Evolutionary conservation across 495 filamentous ascomycete species (phyloP).

Genomic region (Chaetomium cochliodes): DNA sequence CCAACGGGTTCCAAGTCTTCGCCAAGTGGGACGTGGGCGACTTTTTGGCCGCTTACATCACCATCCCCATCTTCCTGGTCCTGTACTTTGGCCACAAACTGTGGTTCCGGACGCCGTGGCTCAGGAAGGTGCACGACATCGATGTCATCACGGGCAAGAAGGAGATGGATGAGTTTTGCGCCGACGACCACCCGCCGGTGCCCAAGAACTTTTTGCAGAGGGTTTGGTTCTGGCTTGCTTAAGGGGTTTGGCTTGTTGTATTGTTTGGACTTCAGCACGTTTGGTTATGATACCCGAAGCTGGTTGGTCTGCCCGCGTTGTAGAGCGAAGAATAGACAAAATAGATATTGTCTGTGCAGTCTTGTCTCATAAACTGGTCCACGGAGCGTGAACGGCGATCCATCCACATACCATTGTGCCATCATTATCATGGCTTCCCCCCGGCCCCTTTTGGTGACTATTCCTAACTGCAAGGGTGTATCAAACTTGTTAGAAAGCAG

Average conservation of each 20-base stretch:
- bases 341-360: no score
- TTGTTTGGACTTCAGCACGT: background rate
- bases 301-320: background rate
- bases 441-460: no score
- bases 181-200: constrained; percentile 38
- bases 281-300: background rate
- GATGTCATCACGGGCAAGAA: constrained; percentile 51
- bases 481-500: no score
- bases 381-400: no score
- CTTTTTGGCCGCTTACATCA: constrained; percentile 52
- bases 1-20: constrained; percentile 51
- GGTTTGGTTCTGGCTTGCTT: constrained; percentile 51
- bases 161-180: constrained; percentile 50
- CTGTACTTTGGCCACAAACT: constrained; percentile 48
- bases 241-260: background rate
- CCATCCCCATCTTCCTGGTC: constrained; percentile 44
- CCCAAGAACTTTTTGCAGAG: constrained; percentile 44
- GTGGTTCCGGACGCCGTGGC: constrained; percentile 34
- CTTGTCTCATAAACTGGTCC: no score
- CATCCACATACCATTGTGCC: no score
- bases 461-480: no score
- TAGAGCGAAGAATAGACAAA: background rate
- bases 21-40: constrained; percentile 38
- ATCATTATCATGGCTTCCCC: no score
- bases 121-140: constrained; percentile 36